These are phyloP conservation scores for Ascodesmis nigricans DNA, from an alignment of 495 filamentous ascomycete genomes.

Conservation along the genomic window DNA sequence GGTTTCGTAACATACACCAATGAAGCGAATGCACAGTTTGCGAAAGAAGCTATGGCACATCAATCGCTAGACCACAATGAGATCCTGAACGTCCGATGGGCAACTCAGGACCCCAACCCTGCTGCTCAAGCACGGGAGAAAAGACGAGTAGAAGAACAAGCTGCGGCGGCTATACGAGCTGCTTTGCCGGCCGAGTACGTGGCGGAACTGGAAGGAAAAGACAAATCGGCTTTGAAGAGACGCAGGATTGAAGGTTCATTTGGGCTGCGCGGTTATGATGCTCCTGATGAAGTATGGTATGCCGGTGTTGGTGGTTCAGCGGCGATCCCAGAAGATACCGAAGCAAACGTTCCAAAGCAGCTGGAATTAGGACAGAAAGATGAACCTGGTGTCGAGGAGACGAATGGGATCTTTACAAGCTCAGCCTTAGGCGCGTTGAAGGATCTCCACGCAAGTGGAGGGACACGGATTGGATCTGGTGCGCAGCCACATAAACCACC, in stretches of 20 bases:
- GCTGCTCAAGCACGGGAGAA: slow-evolving; percentile 85
- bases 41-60: slow-evolving; percentile 76
- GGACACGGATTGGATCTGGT: slow-evolving; percentile 27
- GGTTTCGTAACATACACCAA: slow-evolving; percentile 79
- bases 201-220: slow-evolving; percentile 78
- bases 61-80: slow-evolving; percentile 73
- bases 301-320: slow-evolving; percentile 37
- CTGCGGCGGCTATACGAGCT: slow-evolving; percentile 79
- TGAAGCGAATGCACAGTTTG: slow-evolving; percentile 71
- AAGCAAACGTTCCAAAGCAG: slow-evolving; percentile 31
- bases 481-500: slow-evolving; percentile 27
- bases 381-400: slow-evolving; percentile 25
- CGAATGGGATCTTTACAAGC: slow-evolving; percentile 53
- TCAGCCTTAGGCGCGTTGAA: slow-evolving; percentile 55
- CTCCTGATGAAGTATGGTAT: slow-evolving; percentile 86
- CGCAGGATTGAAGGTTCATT: slow-evolving; percentile 79
- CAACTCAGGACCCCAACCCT: slow-evolving; percentile 88
- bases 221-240: slow-evolving; percentile 64
- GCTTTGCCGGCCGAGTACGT: slow-evolving; percentile 86
- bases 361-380: slow-evolving; percentile 23
- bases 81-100: slow-evolving; percentile 91
- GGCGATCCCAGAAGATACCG: slow-evolving; percentile 29
- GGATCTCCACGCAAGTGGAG: slow-evolving; percentile 24
- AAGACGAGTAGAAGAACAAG: slow-evolving; percentile 78
- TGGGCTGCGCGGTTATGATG: slow-evolving; percentile 77